A percentile compares a stretch with the other conserved stretches of the same genome.
Evolutionary conservation across 768 basidiomycete species (phyloP).

Genomic region (Leccinum sublutescens): DNA sequence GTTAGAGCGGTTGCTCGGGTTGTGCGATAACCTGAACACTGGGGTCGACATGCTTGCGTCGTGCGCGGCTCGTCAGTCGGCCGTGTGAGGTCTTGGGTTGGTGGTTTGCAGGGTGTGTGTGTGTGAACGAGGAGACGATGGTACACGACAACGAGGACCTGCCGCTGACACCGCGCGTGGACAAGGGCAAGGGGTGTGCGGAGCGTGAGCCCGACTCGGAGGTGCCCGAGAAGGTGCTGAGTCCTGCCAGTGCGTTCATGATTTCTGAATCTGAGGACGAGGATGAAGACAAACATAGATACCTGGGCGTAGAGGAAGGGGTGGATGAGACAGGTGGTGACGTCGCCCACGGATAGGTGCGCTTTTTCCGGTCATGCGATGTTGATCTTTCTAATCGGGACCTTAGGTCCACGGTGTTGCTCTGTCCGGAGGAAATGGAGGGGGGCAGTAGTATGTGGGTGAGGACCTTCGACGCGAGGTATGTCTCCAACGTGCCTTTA

Average conservation of each 20-base stretch:
- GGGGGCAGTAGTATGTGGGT: constrained; percentile 69
- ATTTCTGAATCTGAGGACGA: constrained; percentile 54
- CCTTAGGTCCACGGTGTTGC: constrained; percentile 69
- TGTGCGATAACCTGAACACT: too few relatives aligned
- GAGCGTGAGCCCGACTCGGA: constrained; percentile 55
- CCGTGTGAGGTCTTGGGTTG: too few relatives aligned
- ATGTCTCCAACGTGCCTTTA: constrained; percentile 12
- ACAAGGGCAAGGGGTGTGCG: constrained; percentile 79
- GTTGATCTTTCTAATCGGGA: background rate
- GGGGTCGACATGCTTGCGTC: too few relatives aligned
- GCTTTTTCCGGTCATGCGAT: constrained; percentile 11
- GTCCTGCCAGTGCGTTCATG: constrained; percentile 62
- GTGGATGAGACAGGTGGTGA: constrained; percentile 16
- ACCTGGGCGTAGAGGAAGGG: constrained; percentile 38
- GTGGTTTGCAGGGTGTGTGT: background rate
- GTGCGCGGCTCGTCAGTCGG: too few relatives aligned
- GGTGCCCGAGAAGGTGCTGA: constrained; percentile 66
- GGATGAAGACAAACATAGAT: constrained; percentile 40
- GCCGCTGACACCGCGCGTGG: constrained; percentile 61
- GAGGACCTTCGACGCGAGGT: constrained; percentile 86
- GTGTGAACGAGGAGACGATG: background rate
- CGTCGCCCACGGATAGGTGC: constrained; percentile 49
- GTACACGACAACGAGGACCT: background rate
- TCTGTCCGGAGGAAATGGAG: constrained; percentile 86
- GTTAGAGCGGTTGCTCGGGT: too few relatives aligned